Percentiles rank a stretch among this genome's conserved stretches.
Evolutionary conservation across 139 green algal species (phyloP).

Genomic region (Chlorella sp.): DNA sequence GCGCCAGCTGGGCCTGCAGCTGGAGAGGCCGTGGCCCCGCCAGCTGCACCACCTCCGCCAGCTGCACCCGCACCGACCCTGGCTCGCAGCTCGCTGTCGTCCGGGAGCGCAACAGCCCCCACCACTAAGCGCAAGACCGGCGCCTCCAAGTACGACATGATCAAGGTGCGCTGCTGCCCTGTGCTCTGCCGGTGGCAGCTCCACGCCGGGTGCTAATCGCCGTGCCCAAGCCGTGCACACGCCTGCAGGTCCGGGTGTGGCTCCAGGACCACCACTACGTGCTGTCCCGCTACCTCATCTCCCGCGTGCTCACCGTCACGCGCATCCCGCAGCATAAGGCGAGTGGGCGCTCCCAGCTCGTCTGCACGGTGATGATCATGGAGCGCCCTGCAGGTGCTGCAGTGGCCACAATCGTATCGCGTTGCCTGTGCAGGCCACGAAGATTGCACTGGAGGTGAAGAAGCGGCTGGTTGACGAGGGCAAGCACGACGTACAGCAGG

Average conservation of each 20-base stretch:
- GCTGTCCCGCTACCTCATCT: slow-evolving; percentile 86
- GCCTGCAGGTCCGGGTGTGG: slow-evolving; percentile 70
- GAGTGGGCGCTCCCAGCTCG: background rate
- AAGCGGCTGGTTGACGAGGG: slow-evolving; percentile 88
- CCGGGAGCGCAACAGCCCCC: too few species aligned
- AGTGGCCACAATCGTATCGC: background rate
- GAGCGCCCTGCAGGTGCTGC: too few species aligned
- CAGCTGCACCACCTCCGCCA: too few species aligned
- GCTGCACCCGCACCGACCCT: too few species aligned
- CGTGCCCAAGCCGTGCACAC: background rate
- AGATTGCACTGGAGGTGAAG: slow-evolving; percentile 89
- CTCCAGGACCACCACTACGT: slow-evolving; percentile 90
- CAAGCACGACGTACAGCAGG: slow-evolving; percentile 65
- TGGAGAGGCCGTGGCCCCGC: too few species aligned
- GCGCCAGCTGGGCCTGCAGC: too few species aligned
- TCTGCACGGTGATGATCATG: background rate
- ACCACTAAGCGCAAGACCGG: background rate
- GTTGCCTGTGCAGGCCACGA: slow-evolving; percentile 60
- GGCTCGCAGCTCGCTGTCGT: too few species aligned
- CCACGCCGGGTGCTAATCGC: background rate
- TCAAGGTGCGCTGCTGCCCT: slow-evolving; percentile 68
- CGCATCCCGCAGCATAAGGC: slow-evolving; percentile 77
- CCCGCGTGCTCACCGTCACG: slow-evolving; percentile 86
- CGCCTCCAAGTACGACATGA: slow-evolving; percentile 71
- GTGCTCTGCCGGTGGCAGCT: too few species aligned